Base-by-base conservation (phyloP, 768 basidiomycete genomes). In the Panaeolus papilionaceus region DNA sequence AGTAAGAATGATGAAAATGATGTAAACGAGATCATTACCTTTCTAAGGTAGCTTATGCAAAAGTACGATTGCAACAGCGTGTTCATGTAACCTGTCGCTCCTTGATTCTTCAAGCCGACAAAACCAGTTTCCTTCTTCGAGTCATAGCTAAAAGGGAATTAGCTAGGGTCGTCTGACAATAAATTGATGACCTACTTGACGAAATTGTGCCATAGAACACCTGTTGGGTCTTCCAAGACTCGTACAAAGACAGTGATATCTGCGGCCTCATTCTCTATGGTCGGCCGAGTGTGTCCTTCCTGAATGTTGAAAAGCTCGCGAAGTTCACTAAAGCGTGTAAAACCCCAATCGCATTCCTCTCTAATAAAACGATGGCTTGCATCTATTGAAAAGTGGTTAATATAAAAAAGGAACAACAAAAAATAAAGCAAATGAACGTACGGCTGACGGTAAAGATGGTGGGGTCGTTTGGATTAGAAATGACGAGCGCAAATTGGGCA, bases 11-110 rank as follows among this genome's bases (percentile, higher is more conserved):
- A 64, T 33, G 38, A 65, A 20, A 47, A 23, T 61, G 38, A 38
- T 23, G 42, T 45, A 49, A 49, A 61, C 44, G 68, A 64, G 23
- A 6, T 51, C 77, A 84, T 70, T 67, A 92, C 96, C 85, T 90
- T 94, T 76, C 98, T 90, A 84, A 99, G 99, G 78, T 93, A 95
- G 67, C 89, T 89, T 26, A 98, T 99, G 79, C 96, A 98, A 81
- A 84, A 99, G 14, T 99, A 82, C 10, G 96, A 99, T 76, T 99
- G 98, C 23, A 99, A 87, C 28, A 99, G 85, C 11, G 98, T 99
- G 80, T 99, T 99, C 97, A 99, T 99, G 79, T 99, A 99, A 83
- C 98, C 99, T 61, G 98, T 99, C 49, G 98, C 98, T 51, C 98
- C 98, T 78, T 99, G 98, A 76, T 99, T 99, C 83, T 99, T 99